Evolutionary conservation across 116 monocot species (phyloP).

Genomic region (Dioscorea cayenensis): DNA sequence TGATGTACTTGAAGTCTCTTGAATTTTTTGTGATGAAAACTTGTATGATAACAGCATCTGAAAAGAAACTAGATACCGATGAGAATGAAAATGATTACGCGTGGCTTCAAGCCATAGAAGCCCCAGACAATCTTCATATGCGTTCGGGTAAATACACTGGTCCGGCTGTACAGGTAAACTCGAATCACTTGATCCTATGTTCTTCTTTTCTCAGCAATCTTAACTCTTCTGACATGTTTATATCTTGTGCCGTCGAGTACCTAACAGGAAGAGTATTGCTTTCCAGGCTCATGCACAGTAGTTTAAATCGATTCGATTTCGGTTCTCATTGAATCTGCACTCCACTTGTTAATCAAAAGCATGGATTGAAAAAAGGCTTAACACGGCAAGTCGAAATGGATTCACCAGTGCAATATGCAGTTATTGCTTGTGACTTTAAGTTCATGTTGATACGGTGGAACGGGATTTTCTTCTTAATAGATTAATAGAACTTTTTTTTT

Average conservation of each 20-base stretch:
- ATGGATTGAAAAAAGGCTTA: too few species aligned
- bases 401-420: too few species aligned
- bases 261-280: constrained; percentile 10
- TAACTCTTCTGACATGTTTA: background rate
- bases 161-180: constrained; percentile 52
- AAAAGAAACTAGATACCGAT: constrained; percentile 1
- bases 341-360: too few species aligned
- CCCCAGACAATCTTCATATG: constrained; percentile 67
- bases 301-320: background rate
- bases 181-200: constrained; percentile 17
- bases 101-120: constrained; percentile 64
- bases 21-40: background rate
- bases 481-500: too few species aligned
- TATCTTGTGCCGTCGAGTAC: background rate
- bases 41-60: constrained; percentile 23
- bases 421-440: too few species aligned
- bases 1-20: background rate
- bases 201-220: background rate
- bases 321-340: too few species aligned
- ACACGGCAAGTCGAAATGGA: too few species aligned
- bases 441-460: too few species aligned
- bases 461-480: too few species aligned
- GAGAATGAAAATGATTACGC: constrained; percentile 67
- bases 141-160: constrained; percentile 63
- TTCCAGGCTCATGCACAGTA: constrained; percentile 20